phyloP scores from a whole-genome alignment of 2,329 filamentous ascomycete genomes.

The Myotisia sp. region DNA sequence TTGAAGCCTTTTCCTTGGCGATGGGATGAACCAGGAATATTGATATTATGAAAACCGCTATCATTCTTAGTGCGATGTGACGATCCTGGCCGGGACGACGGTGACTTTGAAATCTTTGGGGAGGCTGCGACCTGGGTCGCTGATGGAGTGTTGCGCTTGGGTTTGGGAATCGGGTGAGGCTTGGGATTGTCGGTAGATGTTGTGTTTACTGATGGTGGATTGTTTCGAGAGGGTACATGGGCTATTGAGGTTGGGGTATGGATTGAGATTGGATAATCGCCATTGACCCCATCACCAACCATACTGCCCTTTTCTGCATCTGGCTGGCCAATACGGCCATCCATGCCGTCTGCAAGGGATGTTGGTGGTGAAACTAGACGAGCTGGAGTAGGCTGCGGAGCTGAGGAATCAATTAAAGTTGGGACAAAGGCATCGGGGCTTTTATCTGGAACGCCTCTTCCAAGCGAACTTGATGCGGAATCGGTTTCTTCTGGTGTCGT shows the following conservation, averaged over 20 bases:
- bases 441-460: slow-evolving; percentile 39
- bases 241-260: slow-evolving; percentile 30
- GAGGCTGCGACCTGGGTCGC: slow-evolving; percentile 8
- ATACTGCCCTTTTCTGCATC: slow-evolving; percentile 13
- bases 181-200: not conserved
- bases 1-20: slow-evolving; percentile 17
- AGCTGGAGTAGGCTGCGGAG: too few species aligned
- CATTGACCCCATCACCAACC: slow-evolving; percentile 16
- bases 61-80: slow-evolving; percentile 40
- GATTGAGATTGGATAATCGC: slow-evolving; percentile 9
- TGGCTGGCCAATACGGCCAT: slow-evolving; percentile 16
- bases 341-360: slow-evolving; percentile 30
- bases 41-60: slow-evolving; percentile 34
- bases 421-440: slow-evolving; percentile 21
- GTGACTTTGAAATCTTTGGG: slow-evolving; percentile 20
- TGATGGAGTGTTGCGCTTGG: not conserved
- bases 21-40: slow-evolving; percentile 1
- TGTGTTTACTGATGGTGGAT: slow-evolving; percentile 18
- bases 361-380: slow-evolving; percentile 33
- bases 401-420: not conserved
- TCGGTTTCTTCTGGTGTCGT: not conserved
- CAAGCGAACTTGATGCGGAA: not conserved
- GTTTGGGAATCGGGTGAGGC: not conserved
- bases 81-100: slow-evolving; percentile 21
- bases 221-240: slow-evolving; percentile 32